Evolutionary conservation across 2,329 filamentous ascomycete genomes (phyloP).

Genomic region (Arthrobotrys sinensis): DNA sequence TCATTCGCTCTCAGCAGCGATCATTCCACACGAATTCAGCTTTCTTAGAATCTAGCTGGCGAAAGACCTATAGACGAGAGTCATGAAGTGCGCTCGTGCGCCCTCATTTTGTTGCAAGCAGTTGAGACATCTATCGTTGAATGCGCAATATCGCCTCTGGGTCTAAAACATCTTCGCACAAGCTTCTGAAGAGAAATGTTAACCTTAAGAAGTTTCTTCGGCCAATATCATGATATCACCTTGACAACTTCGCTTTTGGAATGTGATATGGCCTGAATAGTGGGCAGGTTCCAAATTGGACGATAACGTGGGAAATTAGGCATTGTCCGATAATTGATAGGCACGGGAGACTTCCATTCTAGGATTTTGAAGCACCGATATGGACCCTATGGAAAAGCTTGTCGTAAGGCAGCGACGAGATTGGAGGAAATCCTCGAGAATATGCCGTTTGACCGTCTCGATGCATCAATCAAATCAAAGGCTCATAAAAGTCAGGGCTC

Average conservation of each 20-base stretch:
- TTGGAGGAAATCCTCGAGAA: background rate
- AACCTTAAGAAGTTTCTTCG: background rate
- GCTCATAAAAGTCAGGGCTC: background rate
- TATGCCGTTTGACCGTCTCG: background rate
- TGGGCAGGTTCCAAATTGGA: background rate
- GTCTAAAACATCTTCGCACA: background rate
- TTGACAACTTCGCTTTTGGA: too few species aligned
- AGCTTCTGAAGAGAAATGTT: background rate
- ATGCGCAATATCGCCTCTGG: background rate
- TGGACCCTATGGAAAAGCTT: background rate
- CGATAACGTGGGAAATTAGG: background rate
- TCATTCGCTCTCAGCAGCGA: background rate
- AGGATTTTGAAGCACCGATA: background rate
- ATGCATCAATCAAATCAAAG: background rate
- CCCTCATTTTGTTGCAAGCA: background rate
- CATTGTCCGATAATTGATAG: background rate
- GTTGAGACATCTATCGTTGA: constrained; percentile 2
- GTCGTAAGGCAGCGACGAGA: background rate
- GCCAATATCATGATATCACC: too few species aligned
- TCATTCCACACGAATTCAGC: background rate
- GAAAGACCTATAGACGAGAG: background rate
- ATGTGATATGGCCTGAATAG: too few species aligned
- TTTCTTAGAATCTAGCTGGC: background rate
- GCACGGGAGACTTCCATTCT: background rate
- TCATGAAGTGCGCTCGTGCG: background rate